Evolutionary conservation across 768 basidiomycete genomes (phyloP), one percentile per base, ranked within the genome.

Genomic region (Agaricus sinodeliciosus): DNA sequence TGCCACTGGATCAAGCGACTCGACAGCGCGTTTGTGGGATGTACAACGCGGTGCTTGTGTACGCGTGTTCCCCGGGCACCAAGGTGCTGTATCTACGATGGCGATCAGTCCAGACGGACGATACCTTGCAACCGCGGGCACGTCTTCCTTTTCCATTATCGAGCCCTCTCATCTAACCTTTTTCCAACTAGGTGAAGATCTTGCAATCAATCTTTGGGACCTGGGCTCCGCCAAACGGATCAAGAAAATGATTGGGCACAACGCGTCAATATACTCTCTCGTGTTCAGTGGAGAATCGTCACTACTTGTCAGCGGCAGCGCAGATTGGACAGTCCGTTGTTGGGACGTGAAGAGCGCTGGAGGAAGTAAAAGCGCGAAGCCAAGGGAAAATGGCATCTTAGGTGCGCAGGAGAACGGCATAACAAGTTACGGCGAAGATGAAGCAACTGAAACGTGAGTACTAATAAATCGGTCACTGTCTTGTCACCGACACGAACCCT

Each of bases 11-110:
- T 98, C 95, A 3, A 91, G 87, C 60, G 96, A 99, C 66, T 87
- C 89, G 80, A 96, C 95, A 8, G 91, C 94, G 54, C 84, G 96
- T 43, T 68, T 99, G 39, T 99, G 96, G 96, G 96, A 99, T 64
- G 90, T 95, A n/a, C 96, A 98, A 62, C 83, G 86, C 41, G 96
- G 96, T 5, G 78, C 84, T 4, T 96, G 93, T 67, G 85, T 98
- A 2, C 84, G 96, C 16, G 90, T 99, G 19, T 98, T 98, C 70
- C 81, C 95, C 34, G 96, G 94, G 0, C 96, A 99, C 63, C 88
- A 94, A 60, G 95, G 90, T 31, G 76, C 85, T 12, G 80, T 99
- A 18, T 87, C 91, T 4, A 78, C 87, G 0, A 70, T 98, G 54
- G 90, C 93, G 7, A 78, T 97, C 57, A 93, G 90, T 61, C 94